Evolutionary conservation across 305 asterid species (phyloP), one percentile per base, ranked within the genome.

Genomic region (Fraxinus latifolia): DNA sequence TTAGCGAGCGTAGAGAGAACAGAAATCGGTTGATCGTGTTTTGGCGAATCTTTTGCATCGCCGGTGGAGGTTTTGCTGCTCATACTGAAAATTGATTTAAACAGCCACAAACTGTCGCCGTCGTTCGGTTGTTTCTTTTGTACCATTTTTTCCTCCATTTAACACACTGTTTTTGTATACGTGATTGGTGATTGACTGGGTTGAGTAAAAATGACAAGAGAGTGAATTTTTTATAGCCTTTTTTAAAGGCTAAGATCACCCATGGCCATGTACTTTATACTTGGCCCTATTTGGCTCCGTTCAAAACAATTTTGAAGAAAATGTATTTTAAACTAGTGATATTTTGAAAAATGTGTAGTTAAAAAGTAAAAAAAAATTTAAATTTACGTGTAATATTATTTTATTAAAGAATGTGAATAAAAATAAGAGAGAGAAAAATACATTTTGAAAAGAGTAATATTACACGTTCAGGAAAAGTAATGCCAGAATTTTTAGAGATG

Each of bases 1-100:
- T 90, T 90, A 62, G 97, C 96, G 53, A 87, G 73, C 44, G 88
- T 84, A 77, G 98, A 90, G 74, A 95, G 95, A 81, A 91, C 85
- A 1, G 95, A 85, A 84, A 95, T 86, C 68, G 88, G 82, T 67
- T 73, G 81, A 72, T 83, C 80, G 9, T 79, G 47, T 50, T 78
- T 44, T 2, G 91, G 86, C 76, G 89, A 78, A 73, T 47, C 17
- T 23, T 32, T 31, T 80, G 71, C 79, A 47, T 84, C 84, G 27
- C 62, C 82, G 50, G 14, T 80, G 77, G 84, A 72, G 47, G 60
- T 83, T 42, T 82, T 86, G 55, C 55, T 85, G 67, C 78, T 88
- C 82, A 86, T 84, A 7, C 89, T 85, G 84, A 93, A 87, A 3
- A 93, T 77, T 36, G 97, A 89, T 87, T 90, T 93, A 74, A 87